Base-by-base conservation (phyloP, 1,284 basidiomycete species). In the Lentinus polychrous region DNA sequence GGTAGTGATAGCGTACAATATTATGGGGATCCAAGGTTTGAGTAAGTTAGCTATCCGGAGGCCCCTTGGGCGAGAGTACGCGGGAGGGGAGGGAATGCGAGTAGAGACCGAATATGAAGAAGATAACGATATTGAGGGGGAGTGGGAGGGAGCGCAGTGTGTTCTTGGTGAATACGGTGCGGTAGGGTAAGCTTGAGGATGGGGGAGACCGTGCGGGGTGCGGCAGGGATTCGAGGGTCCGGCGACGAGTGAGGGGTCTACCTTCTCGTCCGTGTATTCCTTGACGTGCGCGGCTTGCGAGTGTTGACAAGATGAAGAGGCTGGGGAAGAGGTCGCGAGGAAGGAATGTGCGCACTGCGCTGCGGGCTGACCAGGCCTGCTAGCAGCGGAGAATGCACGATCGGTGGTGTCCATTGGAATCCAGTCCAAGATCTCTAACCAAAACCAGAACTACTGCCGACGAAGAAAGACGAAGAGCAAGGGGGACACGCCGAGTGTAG, bases 1-100 rank as follows among this genome's bases (percentile, higher is more conserved):
- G 55, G 70, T 86, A 44, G 85, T 86, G 14, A 80, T 65, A 33
- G 70, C 76, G 64, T 89, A 90, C 45, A 81, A 60, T 52, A 87
- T 72, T 55, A 90, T 67, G 35, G 87, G 87, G 32, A 81, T 66
- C 85, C 86, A 90, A 48, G 85, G 78, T 56, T 74, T 76, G 54
- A 86, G 58, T 20, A 75, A 64, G 56, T 76, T 77, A 58, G 68
- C 66, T 73, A 79, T 76, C 54, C 78, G 74, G 34, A 76, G 67
- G 36, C 69, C 65, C 34, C 74, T 72, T 54, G 77, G 75, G 53
- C 73, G 74, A 52, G 69, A 68, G 58, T 74, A 73, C 45, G 62
- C 46, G 46, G 66, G 60, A 41, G 64, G 42, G 1, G 69, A 55
- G 22, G 56, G 52, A 45, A 64, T 23, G 56, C 60, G 60, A 51